Base-by-base conservation (phyloP, 192 early-diverging fungal species). In the Rhizophlyctis rosea region DNA sequence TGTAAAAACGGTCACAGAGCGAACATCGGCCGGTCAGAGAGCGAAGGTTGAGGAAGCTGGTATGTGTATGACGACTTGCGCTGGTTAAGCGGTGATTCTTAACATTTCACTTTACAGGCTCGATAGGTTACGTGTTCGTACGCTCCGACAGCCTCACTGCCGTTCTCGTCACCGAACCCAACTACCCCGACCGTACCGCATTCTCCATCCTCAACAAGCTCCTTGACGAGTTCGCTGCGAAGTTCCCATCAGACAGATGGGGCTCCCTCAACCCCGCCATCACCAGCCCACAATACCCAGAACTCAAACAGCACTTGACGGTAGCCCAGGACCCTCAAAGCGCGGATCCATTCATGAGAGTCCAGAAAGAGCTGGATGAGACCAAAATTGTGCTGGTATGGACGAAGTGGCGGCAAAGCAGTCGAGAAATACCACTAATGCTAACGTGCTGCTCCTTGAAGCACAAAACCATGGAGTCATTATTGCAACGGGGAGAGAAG, bases 361-460 rank as follows among this genome's bases (percentile, higher is more conserved):
- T 98, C 47, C 96, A 97, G 78, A 82, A 85, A 67, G 95, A 98
- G 73, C 73, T 98, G 76, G 96, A 98, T 65, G 93, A 98, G 73
- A 98, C 96, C 9, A 98, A 93, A 73, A 87, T 86, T 44, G 88
- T 98, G 31, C 64, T 98, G 79, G 88, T 90, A 68, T 57, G 72
- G 70, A 29, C 53, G 3, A 23, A 14, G 36, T 18, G 23, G 24
- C 16, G 50, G 24, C 7, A 16, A 24, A 25, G 50, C 7, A 25
- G 53, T 53, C 47, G 61, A 11, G 32, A 31, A 24, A 2, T 14
- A 1, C 30, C n/a, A n/a, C n/a, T n/a, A n/a, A n/a, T n/a, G n/a
- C n/a, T n/a, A n/a, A n/a, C n/a, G n/a, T 55, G 44, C 7, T 25
- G 62, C 5, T 23, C 3, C 34, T 29, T 34, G 11, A 29, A 83